Percentiles rank a stretch among this genome's conserved stretches.
Evolutionary conservation across 1,139 yeast genomes (phyloP).

Genomic region (Pichia sp.): DNA sequence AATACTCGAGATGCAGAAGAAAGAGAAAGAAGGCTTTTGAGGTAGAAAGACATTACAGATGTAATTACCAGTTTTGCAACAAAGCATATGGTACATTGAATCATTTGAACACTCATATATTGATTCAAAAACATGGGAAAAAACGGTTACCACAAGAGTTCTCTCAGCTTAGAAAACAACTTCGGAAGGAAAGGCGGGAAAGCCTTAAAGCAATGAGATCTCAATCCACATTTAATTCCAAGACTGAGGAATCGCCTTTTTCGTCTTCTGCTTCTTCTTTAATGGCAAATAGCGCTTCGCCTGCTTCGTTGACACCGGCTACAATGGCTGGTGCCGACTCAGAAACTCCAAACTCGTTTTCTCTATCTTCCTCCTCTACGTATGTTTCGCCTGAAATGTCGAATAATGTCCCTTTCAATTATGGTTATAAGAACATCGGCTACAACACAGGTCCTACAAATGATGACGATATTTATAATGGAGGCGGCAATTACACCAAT

Average conservation of each 20-base stretch:
- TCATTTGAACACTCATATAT: slow-evolving; percentile 73
- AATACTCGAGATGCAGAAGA: slow-evolving; percentile 35
- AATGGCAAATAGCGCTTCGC: neutral
- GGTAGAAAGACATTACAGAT: slow-evolving; percentile 61
- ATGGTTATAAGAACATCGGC: neutral
- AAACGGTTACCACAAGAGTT: slow-evolving; percentile 62
- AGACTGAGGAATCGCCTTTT: neutral
- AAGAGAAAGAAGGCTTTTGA: slow-evolving; percentile 68
- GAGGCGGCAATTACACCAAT: neutral
- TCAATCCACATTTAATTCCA: neutral
- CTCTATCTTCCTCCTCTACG: neutral
- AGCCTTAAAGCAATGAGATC: neutral
- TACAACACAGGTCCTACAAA: neutral
- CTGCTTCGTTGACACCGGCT: neutral
- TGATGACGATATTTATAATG: neutral
- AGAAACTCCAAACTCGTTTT: neutral
- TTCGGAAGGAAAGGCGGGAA: slow-evolving; percentile 1
- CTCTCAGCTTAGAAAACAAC: slow-evolving; percentile 6
- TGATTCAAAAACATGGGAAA: slow-evolving; percentile 67
- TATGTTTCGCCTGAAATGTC: neutral
- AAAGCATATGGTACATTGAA: slow-evolving; percentile 75
- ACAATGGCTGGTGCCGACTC: neutral
- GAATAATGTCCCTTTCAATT: neutral
- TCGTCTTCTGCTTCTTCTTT: neutral
- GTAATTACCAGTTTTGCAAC: slow-evolving; percentile 56